Conservation (phyloP, 345 rosid species). For the Eucalyptus marginata region DNA sequence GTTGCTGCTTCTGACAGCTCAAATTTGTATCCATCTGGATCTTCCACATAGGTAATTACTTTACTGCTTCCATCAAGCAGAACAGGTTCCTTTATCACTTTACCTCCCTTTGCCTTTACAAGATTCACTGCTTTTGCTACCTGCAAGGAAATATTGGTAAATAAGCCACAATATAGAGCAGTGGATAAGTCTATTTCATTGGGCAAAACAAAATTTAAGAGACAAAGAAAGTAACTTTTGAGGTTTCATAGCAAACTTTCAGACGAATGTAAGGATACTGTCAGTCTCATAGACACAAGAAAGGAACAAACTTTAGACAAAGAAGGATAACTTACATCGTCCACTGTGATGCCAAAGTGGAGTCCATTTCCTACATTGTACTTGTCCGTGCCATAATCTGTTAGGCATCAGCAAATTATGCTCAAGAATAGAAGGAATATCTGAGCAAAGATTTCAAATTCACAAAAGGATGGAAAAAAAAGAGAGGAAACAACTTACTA, state of each 20-base stretch:
- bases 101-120: conserved; percentile 80
- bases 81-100: conserved; percentile 79
- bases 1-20: conserved; percentile 90
- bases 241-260: neutral
- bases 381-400: conserved; percentile 94
- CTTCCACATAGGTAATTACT: conserved; percentile 81
- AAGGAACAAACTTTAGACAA: neutral
- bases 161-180: neutral
- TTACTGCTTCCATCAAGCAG: conserved; percentile 79
- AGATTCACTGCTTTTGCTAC: conserved; percentile 73
- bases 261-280: neutral
- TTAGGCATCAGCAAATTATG: neutral
- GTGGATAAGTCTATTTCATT: neutral
- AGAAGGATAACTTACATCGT: conserved; percentile 50
- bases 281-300: neutral
- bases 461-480: neutral
- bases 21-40: conserved; percentile 96
- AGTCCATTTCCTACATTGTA: conserved; percentile 78
- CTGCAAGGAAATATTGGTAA: conserved; percentile 15
- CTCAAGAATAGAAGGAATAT: neutral
- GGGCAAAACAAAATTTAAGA: neutral
- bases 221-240: neutral
- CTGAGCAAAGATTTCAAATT: neutral
- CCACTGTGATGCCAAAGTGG: conserved; percentile 86
- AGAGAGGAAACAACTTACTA: conserved; percentile 29